phyloP scores from a whole-genome alignment of 108 stramenopile genomes.

The Nannochloropsis oceanica region DNA sequence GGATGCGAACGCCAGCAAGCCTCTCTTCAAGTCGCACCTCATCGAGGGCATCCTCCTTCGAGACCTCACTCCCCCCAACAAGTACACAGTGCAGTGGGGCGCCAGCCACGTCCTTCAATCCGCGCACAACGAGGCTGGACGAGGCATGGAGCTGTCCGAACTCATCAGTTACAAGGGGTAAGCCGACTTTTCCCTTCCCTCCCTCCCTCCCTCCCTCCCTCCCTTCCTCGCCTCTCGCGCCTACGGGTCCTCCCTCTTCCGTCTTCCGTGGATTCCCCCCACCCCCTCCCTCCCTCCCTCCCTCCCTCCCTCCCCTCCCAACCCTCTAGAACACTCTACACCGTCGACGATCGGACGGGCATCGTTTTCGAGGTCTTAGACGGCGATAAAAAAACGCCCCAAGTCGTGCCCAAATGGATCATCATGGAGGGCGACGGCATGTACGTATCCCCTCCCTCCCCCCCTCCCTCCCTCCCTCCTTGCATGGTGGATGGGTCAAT shows the following conservation, averaged over 20 bases:
- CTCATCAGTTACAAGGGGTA: slow-evolving; percentile 55
- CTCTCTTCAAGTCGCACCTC: too few relatives aligned
- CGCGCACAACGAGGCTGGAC: slow-evolving; percentile 79
- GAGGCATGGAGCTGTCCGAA: slow-evolving; percentile 82
- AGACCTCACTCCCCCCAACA: background rate
- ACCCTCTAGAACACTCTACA: slow-evolving; percentile 44
- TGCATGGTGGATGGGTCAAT: slow-evolving; percentile 6
- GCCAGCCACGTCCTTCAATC: slow-evolving; percentile 33
- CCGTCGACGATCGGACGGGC: slow-evolving; percentile 85
- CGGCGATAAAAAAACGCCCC: background rate
- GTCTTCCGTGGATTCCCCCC: background rate
- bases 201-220: background rate
- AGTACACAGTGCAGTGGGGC: background rate
- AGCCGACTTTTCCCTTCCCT: background rate
- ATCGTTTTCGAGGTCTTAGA: slow-evolving; percentile 82
- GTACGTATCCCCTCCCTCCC: too few relatives aligned
- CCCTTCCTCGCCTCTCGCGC: background rate
- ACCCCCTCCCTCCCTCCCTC: background rate
- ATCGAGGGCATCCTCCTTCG: too few relatives aligned
- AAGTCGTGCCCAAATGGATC: slow-evolving; percentile 7
- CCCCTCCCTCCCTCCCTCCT: background rate
- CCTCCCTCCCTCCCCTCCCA: background rate
- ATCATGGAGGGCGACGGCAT: too few relatives aligned
- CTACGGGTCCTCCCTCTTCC: background rate
- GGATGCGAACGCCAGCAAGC: too few relatives aligned